Conservation (phyloP, 2,329 filamentous ascomycete genomes). For the Phyllosticta citribraziliensis region DNA sequence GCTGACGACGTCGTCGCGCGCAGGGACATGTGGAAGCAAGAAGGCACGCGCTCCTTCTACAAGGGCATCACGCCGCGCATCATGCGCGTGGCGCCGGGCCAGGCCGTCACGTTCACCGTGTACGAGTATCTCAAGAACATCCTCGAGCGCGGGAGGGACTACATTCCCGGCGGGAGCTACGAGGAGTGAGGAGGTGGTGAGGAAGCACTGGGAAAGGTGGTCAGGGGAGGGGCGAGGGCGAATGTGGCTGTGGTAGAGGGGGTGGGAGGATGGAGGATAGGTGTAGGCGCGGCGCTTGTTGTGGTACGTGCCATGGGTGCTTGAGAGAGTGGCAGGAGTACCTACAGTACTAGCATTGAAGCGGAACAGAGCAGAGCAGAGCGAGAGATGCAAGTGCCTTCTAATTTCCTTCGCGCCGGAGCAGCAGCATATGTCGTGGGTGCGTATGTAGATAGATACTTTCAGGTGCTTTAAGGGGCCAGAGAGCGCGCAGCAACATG, state of each 20-base stretch:
- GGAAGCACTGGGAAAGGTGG: no score
- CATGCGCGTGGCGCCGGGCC: conserved; percentile 93
- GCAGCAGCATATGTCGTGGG: no score
- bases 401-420: no score
- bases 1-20: not conserved
- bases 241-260: no score
- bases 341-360: no score
- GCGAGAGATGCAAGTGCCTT: no score
- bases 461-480: no score
- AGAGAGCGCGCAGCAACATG: no score
- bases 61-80: conserved; percentile 97
- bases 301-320: not conserved
- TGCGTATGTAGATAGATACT: no score
- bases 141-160: conserved; percentile 38
- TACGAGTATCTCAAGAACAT: conserved; percentile 43
- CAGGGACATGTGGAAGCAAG: conserved; percentile 57
- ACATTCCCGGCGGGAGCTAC: conserved; percentile 37
- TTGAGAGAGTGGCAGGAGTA: not conserved
- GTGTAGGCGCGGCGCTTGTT: no score
- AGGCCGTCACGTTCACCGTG: conserved; percentile 64
- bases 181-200: conserved; percentile 32
- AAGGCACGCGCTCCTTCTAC: conserved; percentile 92
- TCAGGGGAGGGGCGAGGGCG: no score
- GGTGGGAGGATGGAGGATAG: not conserved
- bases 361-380: no score